These are phyloP conservation scores for Hypoxylon sp. DNA, from an alignment of 2,329 filamentous ascomycete genomes.

Conservation along the genomic window DNA sequence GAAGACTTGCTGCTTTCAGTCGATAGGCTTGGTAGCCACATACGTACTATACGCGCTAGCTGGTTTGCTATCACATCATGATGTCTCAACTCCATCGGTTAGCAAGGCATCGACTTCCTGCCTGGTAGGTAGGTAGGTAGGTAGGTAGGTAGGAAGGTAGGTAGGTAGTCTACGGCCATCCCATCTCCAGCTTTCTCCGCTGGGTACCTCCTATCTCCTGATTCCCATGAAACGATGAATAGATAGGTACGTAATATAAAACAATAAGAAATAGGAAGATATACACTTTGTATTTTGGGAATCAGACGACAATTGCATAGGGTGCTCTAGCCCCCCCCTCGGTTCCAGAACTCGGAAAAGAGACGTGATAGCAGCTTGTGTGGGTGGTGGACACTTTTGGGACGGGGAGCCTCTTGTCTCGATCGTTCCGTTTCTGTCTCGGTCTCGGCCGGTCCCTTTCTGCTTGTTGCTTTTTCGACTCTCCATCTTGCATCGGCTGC, in stretches of 20 bases:
- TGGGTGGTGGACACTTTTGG: not conserved
- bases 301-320: not conserved
- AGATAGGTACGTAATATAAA: not conserved
- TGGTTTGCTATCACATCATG: not conserved
- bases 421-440: not conserved
- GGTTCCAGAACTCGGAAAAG: not conserved
- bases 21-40: not conserved
- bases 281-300: no score
- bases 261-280: not conserved
- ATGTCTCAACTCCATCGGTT: not conserved
- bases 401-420: not conserved
- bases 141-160: no score
- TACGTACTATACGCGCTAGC: not conserved
- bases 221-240: not conserved
- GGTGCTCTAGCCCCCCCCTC: not conserved
- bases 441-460: not conserved
- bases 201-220: no score
- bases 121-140: not conserved
- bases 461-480: no score
- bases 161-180: no score
- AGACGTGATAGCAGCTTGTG: not conserved
- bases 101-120: not conserved
- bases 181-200: no score
- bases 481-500: no score
- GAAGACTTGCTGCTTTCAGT: no score